Base-by-base conservation (phyloP, 352 stramenopile species). In the Globisporangium middletonii region DNA sequence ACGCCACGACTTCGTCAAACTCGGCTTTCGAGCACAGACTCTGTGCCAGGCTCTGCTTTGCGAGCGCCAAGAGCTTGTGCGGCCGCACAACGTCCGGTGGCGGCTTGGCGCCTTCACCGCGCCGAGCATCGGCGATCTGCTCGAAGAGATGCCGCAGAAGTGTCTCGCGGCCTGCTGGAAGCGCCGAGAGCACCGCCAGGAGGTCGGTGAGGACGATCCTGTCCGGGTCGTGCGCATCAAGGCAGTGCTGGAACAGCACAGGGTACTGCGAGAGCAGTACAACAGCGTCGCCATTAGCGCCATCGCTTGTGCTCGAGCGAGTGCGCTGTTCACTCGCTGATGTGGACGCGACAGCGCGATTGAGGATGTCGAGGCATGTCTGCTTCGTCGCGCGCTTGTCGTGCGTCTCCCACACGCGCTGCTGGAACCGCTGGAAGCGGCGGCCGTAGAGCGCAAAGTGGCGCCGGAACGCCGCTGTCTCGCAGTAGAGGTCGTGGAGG, bases 81-180 rank as follows among this genome's bases (percentile, higher is more conserved):
- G 75, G 41, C 18, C 71, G 66, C 8, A 85, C 70, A 13, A 64
- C 54, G 9, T 84, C 76, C 0, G 79, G 79, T 12, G 79, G 78
- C 26, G 75, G 80, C 12, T 56, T 57, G 0, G 64, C 50, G 2
- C 75, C 73, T 59, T 80, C 64, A 1, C 74, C 75, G 49, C 69
- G 68, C 41, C 74, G 63, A 43, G 59, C 64, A 38, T 84, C 77
- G 0, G 66, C 59, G 47, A 92, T 71, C 38, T 87, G 74, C 57
- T 85, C 73, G 42, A 89, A 92, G 6, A 74, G 69, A 35, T 82
- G 65, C 2, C 64, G 59, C 23, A 84, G 30, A 1, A 88, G 42
- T 5, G 64, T 69, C 49, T 75, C 67, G 26, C 82, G 67, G 4
- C 73, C 60, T 8, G 67, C 46, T 0, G 75, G 62, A 1, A 89